These are phyloP conservation scores for Dactylellina leptospora DNA, from an alignment of 2,329 filamentous ascomycete species.

Conservation along the genomic window DNA sequence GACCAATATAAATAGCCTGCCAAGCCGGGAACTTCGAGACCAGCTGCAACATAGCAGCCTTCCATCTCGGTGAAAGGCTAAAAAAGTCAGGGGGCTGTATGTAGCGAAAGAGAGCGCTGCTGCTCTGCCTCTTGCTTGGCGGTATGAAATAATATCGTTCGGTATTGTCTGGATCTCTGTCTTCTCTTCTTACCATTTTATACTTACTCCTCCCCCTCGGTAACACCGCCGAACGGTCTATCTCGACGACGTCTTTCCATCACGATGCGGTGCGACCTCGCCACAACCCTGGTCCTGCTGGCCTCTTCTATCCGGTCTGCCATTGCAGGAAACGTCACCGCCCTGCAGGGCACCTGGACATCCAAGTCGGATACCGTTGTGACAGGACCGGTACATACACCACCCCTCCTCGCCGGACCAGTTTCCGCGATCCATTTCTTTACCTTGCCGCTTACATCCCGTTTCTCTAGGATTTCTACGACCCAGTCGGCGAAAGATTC, in stretches of 20 bases:
- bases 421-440: not conserved
- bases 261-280: constrained; percentile 24
- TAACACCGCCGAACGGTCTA: too few relatives aligned
- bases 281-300: constrained; percentile 8
- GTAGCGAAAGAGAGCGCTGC: not conserved
- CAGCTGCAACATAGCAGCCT: constrained; percentile 17
- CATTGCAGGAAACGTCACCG: constrained; percentile 62
- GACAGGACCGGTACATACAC: constrained; percentile 71
- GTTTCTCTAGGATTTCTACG: constrained; percentile 70
- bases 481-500: constrained; percentile 72
- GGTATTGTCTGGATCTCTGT: not conserved
- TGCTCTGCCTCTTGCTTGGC: constrained; percentile 11
- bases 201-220: not conserved
- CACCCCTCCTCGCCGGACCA: not conserved
- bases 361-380: constrained; percentile 75
- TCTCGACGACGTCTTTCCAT: not conserved
- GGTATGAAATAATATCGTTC: constrained; percentile 20
- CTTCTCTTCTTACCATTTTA: too few relatives aligned
- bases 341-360: constrained; percentile 75
- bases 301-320: constrained; percentile 57
- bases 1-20: constrained; percentile 6
- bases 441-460: constrained; percentile 1
- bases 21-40: constrained; percentile 40
- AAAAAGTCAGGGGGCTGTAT: constrained; percentile 24
- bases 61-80: constrained; percentile 17